Evolutionary conservation across 2,329 filamentous ascomycete genomes (phyloP), one percentile per base, ranked within the genome.

Genomic region (Phialophora expanda): DNA sequence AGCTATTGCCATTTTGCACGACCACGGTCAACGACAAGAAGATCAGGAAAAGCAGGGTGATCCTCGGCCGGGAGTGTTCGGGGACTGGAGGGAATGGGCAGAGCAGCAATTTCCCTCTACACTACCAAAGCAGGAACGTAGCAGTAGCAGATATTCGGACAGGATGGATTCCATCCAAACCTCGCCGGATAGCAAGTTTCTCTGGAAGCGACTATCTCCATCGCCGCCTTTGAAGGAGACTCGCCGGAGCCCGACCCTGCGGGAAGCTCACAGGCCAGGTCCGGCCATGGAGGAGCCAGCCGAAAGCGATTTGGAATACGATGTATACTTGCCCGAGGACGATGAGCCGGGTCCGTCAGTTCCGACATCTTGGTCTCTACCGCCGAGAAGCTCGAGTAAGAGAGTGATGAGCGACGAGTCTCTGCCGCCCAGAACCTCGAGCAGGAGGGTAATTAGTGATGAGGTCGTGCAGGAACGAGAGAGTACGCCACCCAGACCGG

Each of bases 341-440:
- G 55, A 65, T 22, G 58, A 62, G 32, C 59, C 58, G 4, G 22
- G 26, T 38, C 66, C 26, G 20, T 34, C 53, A 50, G 22, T 51
- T 8, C 62, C 54, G 4, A 50, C 22, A 30, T 44, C 54, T 24
- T 65, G 53, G 62, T 58, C 41, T 4, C 30, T 59, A 17, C 66
- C 62, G 12, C 66, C 66, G 4, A 61, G 66, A 53, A 62, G 61
- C 8, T 68, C 66, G 38, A 65, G 64, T 60, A 66, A 48, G 32
- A 56, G 20, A n/a, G 14, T 32, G 38, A 30, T 44, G 17, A 48
- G 24, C 17, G 38, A 58, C n/a, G 56, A 58, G 38, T 38, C n/a
- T 28, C 9, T 32, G 20, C 17, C 53, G 17, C 53, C 26, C 14
- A 30, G 53, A 57, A 55, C 11, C 9, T 55, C 28, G 28, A 34